Conservation (phyloP, 2,329 filamentous ascomycete genomes). For the Microsporum ferrugineum region DNA sequence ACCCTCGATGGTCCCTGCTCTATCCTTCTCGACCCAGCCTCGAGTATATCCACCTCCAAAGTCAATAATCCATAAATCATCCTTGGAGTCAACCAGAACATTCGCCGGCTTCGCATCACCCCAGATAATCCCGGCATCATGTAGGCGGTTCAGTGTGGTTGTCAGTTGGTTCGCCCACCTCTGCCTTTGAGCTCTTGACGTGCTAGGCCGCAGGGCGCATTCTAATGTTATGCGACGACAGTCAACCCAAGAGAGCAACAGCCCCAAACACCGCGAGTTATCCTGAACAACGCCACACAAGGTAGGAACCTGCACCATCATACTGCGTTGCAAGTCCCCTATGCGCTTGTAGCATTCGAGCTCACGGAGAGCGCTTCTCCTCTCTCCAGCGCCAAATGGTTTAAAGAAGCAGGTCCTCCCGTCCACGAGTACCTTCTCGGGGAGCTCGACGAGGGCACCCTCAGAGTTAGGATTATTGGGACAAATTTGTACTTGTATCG, state of each 20-base stretch:
- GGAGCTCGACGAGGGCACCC: background rate
- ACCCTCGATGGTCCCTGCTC: background rate
- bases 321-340: constrained; percentile 1
- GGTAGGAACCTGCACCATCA: constrained; percentile 3
- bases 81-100: constrained; percentile 1
- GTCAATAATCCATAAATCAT: constrained; percentile 6
- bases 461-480: background rate
- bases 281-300: constrained; percentile 7
- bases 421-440: constrained; percentile 8
- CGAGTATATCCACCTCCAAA: constrained; percentile 8
- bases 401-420: constrained; percentile 8
- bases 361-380: constrained; percentile 6
- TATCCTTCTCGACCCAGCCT: constrained; percentile 8
- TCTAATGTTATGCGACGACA: background rate
- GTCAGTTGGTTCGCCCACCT: constrained; percentile 5
- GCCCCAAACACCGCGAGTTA: constrained; percentile 5
- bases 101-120: constrained; percentile 7
- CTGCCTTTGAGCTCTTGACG: background rate
- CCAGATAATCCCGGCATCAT: constrained; percentile 4
- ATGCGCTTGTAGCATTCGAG: constrained; percentile 8
- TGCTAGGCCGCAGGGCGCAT: background rate
- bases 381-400: constrained; percentile 4
- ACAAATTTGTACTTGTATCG: constrained; percentile 6
- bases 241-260: constrained; percentile 9
- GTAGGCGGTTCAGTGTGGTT: background rate